phyloP scores from a whole-genome alignment of 306 rosid species.

The Urtica urens region DNA sequence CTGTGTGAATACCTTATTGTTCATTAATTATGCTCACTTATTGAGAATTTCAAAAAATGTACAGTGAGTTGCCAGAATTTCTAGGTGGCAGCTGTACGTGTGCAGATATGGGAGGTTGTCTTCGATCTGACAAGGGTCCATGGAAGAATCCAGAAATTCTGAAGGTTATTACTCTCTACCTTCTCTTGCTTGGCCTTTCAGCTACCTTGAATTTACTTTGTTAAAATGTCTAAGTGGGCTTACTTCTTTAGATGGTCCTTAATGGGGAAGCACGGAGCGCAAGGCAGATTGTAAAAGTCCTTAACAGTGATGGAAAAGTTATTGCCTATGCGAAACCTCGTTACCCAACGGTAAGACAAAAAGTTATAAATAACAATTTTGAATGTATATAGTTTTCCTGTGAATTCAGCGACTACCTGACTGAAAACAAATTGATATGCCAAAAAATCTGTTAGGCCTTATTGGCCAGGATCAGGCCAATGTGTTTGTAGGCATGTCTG shows the following conservation, averaged over 20 bases:
- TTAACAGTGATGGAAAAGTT: slow-evolving; percentile 83
- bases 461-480: too few species aligned
- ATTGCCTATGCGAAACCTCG: slow-evolving; percentile 81
- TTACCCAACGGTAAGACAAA: slow-evolving; percentile 48
- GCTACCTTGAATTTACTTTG: neutral
- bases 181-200: slow-evolving; percentile 7
- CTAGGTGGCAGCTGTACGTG: slow-evolving; percentile 91
- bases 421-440: too few species aligned
- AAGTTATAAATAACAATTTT: neutral
- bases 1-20: too few species aligned
- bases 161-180: slow-evolving; percentile 43
- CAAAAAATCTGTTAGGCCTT: too few species aligned
- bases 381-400: too few species aligned
- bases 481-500: too few species aligned
- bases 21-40: neutral
- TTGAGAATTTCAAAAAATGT: slow-evolving; percentile 21
- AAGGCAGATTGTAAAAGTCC: slow-evolving; percentile 82
- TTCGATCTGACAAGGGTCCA: slow-evolving; percentile 93
- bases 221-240: slow-evolving; percentile 1
- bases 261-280: slow-evolving; percentile 65
- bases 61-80: slow-evolving; percentile 92
- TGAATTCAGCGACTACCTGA: too few species aligned
- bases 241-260: slow-evolving; percentile 62
- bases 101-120: slow-evolving; percentile 84
- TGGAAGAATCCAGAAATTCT: slow-evolving; percentile 88